Evolutionary conservation across 1,139 yeast genomes (phyloP), one percentile per base, ranked within the genome.

Genomic region (Zygosaccharomyces sapae): DNA sequence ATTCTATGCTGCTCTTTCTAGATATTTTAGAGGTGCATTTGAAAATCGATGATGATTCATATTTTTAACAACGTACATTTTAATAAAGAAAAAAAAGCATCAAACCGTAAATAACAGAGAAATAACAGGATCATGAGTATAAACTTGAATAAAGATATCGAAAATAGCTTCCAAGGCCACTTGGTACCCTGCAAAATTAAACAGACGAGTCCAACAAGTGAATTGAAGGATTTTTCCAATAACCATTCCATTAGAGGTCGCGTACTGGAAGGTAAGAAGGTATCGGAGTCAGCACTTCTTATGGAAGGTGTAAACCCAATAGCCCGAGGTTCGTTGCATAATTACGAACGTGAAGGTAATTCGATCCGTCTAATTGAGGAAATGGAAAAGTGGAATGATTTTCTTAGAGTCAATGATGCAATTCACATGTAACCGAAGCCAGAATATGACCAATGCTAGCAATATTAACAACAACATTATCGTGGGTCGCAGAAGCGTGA

Each of bases 281-380:
- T 60, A 1, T 16, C 46, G 5, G 43, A 35, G 31, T 41, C 48
- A 12, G 47, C 53, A 27, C 47, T 48, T 35, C 37, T 55, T 30
- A 45, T 46, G 43, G 49, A 46, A 24, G 40, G 40, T 37, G 40
- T n/a, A 20, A 24, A 37, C 10, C 20, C 40, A 19, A 10, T 37
- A 5, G 30, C 40, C 24, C 40, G 40, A 20, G 40, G 40, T 33
- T 22, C 35, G 12, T n/a, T 37, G 33, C 19, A 48, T 30, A 56
- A 58, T 39, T 58, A 54, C 47, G 62, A 58, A 45, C 52, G 62
- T 33, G 62, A 58, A 33, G 62, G 62, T 8, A 58, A 58, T 48
- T 52, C 51, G 18, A 34, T 25, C n/a, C 45, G 62, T 29, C 49
- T 55, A 19, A 33, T 24, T 6, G 52, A 49, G n/a, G 62, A 58